Conservation (phyloP, 2,329 filamentous ascomycete genomes). For the Ophiostoma montium region DNA sequence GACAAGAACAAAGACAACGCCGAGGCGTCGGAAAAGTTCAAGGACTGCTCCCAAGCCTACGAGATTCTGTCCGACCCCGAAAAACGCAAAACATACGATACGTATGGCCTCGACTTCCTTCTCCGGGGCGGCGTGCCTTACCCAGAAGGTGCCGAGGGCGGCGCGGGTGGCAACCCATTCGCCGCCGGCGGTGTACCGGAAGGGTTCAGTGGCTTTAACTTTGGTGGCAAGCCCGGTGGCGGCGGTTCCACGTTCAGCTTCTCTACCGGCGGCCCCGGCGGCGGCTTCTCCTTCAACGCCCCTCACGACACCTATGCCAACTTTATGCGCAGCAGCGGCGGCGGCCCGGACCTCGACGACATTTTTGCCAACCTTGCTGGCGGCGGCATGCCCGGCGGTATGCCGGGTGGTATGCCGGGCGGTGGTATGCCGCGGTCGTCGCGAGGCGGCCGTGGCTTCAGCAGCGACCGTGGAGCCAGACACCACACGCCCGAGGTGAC, state of each 20-base stretch:
- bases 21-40: constrained; percentile 81
- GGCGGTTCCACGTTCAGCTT: constrained; percentile 48
- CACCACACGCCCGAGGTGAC: constrained; percentile 70
- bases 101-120: constrained; percentile 87
- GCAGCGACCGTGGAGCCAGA: constrained; percentile 22
- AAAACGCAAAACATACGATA: constrained; percentile 90
- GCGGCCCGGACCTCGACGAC: constrained; percentile 36
- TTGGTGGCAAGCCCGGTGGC: constrained; percentile 33
- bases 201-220: constrained; percentile 18
- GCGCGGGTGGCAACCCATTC: constrained; percentile 37
- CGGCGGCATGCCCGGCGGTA: constrained; percentile 17
- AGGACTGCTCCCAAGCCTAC: constrained; percentile 94
- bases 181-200: constrained; percentile 39
- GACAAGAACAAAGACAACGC: constrained; percentile 97
- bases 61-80: constrained; percentile 96
- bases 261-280: constrained; percentile 32
- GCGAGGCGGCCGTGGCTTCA: constrained; percentile 14
- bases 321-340: constrained; percentile 52
- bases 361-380: constrained; percentile 37
- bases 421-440: constrained; percentile 9
- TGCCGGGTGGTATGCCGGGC: constrained; percentile 10
- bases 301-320: constrained; percentile 75
- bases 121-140: constrained; percentile 62
- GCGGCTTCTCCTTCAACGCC: constrained; percentile 70
- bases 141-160: constrained; percentile 12